Evolutionary conservation across 2,329 filamentous ascomycete species (phyloP).

Genomic region (Hawksworthiomyces lignivorus): DNA sequence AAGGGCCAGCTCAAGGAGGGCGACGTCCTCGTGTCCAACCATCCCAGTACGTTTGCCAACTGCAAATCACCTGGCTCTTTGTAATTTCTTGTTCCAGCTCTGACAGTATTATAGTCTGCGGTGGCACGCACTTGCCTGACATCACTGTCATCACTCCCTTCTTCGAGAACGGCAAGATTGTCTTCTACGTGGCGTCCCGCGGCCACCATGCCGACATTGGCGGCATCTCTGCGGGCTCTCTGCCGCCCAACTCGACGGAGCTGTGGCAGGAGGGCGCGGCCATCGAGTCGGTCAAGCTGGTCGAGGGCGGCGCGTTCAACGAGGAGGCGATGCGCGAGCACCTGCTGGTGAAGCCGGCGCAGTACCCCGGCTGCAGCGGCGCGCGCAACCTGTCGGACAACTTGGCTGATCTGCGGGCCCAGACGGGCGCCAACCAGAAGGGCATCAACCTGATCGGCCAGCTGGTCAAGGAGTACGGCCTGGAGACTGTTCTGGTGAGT

Average conservation of each 20-base stretch:
- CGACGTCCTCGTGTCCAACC: slow-evolving; percentile 77
- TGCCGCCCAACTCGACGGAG: slow-evolving; percentile 66
- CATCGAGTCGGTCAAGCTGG: slow-evolving; percentile 61
- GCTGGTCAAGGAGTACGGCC: slow-evolving; percentile 66
- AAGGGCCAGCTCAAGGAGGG: slow-evolving; percentile 67
- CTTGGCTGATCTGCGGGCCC: slow-evolving; percentile 66
- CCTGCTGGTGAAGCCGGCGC: slow-evolving; percentile 57
- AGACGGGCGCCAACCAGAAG: slow-evolving; percentile 67
- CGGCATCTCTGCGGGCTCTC: slow-evolving; percentile 71
- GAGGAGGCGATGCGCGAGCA: slow-evolving; percentile 65
- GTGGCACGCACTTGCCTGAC: slow-evolving; percentile 65
- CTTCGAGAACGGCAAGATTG: slow-evolving; percentile 60
- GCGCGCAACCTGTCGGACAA: slow-evolving; percentile 68
- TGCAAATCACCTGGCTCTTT: no score
- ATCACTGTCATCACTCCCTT: slow-evolving; percentile 75
- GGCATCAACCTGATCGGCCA: slow-evolving; percentile 65
- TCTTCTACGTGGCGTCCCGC: slow-evolving; percentile 74
- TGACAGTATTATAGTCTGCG: no score
- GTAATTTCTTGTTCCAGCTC: slow-evolving; percentile 32
- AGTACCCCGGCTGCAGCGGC: slow-evolving; percentile 61
- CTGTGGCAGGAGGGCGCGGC: slow-evolving; percentile 58
- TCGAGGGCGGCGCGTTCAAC: slow-evolving; percentile 68
- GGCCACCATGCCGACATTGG: slow-evolving; percentile 82
- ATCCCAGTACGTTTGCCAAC: slow-evolving; percentile 37
- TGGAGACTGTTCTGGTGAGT: slow-evolving; percentile 52